These are phyloP conservation scores for Rhizopogon rudus DNA, from an alignment of 768 basidiomycete species.

Conservation along the genomic window DNA sequence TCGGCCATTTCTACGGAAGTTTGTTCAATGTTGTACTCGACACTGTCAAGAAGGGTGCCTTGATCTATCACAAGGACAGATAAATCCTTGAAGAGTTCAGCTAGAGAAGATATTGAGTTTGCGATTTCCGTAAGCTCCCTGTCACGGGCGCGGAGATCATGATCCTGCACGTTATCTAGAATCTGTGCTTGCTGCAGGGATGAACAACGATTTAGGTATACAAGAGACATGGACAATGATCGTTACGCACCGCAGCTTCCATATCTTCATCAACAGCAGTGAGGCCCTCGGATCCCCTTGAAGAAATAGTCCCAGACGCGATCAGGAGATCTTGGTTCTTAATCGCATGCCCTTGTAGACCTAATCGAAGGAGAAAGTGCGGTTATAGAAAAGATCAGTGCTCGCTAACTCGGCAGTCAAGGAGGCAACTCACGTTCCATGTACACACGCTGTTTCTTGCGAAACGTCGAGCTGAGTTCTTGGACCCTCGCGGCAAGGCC, in stretches of 20 bases:
- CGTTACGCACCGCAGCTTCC: constrained; percentile 66
- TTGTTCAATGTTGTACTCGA: constrained; percentile 97
- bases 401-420: neutral
- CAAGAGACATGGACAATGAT: constrained; percentile 10
- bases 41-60: constrained; percentile 91
- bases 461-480: constrained; percentile 84
- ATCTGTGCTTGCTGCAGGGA: constrained; percentile 27
- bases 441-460: constrained; percentile 97
- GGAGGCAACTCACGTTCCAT: constrained; percentile 80
- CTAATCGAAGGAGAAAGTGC: constrained; percentile 35
- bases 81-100: constrained; percentile 95
- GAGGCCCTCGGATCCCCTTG: constrained; percentile 78
- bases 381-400: constrained; percentile 11
- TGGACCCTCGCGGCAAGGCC: constrained; percentile 96
- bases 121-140: constrained; percentile 87
- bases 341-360: constrained; percentile 94
- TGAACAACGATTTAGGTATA: constrained; percentile 3
- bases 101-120: constrained; percentile 83
- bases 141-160: constrained; percentile 44
- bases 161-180: constrained; percentile 32
- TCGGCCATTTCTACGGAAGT: constrained; percentile 78
- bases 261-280: constrained; percentile 89
- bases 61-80: constrained; percentile 94
- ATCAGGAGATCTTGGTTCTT: constrained; percentile 94
- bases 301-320: constrained; percentile 81